Base-by-base conservation (phyloP, 768 basidiomycete genomes). In the Russula foetens region DNA sequence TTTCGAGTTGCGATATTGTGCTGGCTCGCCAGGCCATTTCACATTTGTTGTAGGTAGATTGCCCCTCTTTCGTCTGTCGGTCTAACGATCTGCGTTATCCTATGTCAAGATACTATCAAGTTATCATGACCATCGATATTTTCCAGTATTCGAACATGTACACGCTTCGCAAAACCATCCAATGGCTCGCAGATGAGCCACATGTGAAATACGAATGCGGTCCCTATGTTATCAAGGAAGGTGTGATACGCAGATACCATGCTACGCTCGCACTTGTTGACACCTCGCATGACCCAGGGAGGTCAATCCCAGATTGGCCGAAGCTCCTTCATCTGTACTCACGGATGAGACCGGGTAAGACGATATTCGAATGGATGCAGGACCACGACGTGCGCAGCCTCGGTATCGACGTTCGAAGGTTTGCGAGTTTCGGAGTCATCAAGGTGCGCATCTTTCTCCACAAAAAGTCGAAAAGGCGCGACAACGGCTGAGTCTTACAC, bases 131-230 rank as follows among this genome's bases (percentile, higher is more conserved):
- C 63, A 84, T 95, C 56, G 97, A 99, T 74, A 92, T 98, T 46
- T 99, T 99, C 71, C 95, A 97, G 71, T 96, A 88, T 71, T 93
- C 93, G 17, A 98, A 98, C 72, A 92, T 96, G 86, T 99, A 99
- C 70, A 93, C 92, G 0, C 78, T 94, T 28, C 83, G 88, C 53
- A 90, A 88, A 66, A 87, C 85, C 62, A 84, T 97, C 24, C 86
- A 92, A 66, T 92, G 88, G 81, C 82, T 97, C 35, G 92, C 89
- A 15, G 84, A 89, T 52, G 92, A 95, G 69, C 73, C 78, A 4
- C 88, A 92, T 68, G 91, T 98, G 50, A 84, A 84, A 58, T 80
- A 85, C 15, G 96, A 99, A 75, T 99, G 96, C 71, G 94, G 91
- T 4, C 82, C 86, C 3, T 99, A 98, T 69, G 91, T 94, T 7